Base-by-base conservation (phyloP, 495 filamentous ascomycete species). In the Aspergillus nanangensis region DNA sequence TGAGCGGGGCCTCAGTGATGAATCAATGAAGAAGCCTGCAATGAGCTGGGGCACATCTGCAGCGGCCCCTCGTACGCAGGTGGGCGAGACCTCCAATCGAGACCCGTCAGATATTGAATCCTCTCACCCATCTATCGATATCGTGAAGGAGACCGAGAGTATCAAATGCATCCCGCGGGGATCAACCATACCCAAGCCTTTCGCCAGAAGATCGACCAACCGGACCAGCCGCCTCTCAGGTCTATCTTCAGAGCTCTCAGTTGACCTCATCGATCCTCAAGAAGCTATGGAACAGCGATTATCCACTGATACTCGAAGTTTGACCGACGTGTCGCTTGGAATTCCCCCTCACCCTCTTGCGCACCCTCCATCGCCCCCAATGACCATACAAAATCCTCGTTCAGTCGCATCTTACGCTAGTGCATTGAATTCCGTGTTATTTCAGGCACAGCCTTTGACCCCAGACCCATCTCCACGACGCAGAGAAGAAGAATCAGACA, bases 221-320 rank as follows among this genome's bases (percentile, higher is more conserved):
- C 83, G 82, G 49, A 82, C 88, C 52, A 72, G 81, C 47, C 65
- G 53, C 11, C 69, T 82, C 21, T 92, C 86, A 44, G 88, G 86
- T 47, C 64, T 91, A 11, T 92, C 88, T 11, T 90, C 88, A 9
- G 87, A 95, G 45, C 50, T 91, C 22, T 93, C 92, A 1, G 70
- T 81, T 7, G 87, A 92, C 37, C 61, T 79, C 17, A 71, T 82
- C 20, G 77, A 77, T 29, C 38, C 51, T 10, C 55, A 66, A 23
- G 76, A 82, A 22, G 74, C 69, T 22, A 59, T 65, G 4, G 67
- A 64, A 8, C 62, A 65, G 31, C 56, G 62, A 7, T 25, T 55
- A 18, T 72, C 67, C 8, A 47, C 51, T 5, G 61, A 63, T 44
- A 59, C 52, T n/a, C 57, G 45, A 3, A 68, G 62, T 21, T 38